These are phyloP conservation scores for Citrus australasica DNA, from an alignment of 345 rosid genomes.

Conservation along the genomic window DNA sequence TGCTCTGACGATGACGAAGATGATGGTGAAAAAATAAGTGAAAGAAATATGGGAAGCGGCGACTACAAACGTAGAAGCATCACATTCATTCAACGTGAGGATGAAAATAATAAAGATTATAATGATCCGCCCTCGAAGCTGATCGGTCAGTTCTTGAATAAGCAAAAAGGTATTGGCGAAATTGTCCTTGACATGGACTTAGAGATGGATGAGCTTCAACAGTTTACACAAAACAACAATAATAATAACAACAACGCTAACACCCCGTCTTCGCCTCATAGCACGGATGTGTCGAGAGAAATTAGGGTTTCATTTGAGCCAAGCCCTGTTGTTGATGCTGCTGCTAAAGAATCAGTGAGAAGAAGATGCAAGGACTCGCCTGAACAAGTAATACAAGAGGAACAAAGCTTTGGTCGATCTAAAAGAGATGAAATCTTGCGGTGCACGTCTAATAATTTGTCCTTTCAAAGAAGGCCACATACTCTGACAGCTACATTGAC, in stretches of 20 bases:
- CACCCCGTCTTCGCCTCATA: constrained; percentile 2
- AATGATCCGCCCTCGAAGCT: constrained; percentile 37
- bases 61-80: constrained; percentile 18
- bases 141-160: constrained; percentile 30
- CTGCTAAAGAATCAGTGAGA: constrained; percentile 18
- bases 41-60: background rate
- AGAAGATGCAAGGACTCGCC: constrained; percentile 24
- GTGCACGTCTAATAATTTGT: constrained; percentile 41
- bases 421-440: constrained; percentile 34
- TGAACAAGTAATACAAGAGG: background rate
- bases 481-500: constrained; percentile 24
- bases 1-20: too few species aligned
- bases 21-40: background rate
- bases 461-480: constrained; percentile 40
- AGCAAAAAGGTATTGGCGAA: constrained; percentile 34
- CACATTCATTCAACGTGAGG: constrained; percentile 18
- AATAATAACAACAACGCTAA: background rate
- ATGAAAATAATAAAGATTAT: background rate
- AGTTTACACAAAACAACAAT: background rate
- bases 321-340: constrained; percentile 15
- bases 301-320: constrained; percentile 56
- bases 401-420: background rate
- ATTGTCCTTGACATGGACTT: constrained; percentile 69
- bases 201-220: constrained; percentile 51
- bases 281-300: constrained; percentile 32